Evolutionary conservation across 352 stramenopile species (phyloP).

Genomic region (Peronospora belbahrii): DNA sequence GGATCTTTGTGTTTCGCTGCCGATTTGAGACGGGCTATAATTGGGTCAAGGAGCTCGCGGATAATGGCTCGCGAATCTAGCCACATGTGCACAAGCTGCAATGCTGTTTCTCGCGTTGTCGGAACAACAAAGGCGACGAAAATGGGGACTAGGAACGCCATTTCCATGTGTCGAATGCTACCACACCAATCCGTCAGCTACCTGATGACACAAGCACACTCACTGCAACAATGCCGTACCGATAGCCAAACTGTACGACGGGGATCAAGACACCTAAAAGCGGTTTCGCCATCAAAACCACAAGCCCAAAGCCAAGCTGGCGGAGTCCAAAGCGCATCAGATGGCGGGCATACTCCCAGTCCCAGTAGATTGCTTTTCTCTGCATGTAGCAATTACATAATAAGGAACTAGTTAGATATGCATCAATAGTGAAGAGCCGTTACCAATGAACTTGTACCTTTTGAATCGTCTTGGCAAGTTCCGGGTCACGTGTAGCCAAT

Average conservation of each 20-base stretch:
- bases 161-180: conserved; percentile 65
- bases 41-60: conserved; percentile 61
- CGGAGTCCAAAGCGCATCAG: conserved; percentile 35
- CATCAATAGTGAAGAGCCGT: too few species aligned
- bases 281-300: conserved; percentile 40
- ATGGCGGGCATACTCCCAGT: conserved; percentile 63
- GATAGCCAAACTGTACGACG: conserved; percentile 51
- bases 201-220: not conserved
- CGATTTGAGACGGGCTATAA: conserved; percentile 57
- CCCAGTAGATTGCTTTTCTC: conserved; percentile 63
- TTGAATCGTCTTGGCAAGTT: conserved; percentile 34
- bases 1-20: conserved; percentile 23
- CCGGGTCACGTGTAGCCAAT: conserved; percentile 31
- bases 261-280: conserved; percentile 46
- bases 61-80: conserved; percentile 55
- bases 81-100: conserved; percentile 54
- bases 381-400: conserved; percentile 10
- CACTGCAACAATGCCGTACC: conserved; percentile 18
- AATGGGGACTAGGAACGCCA: conserved; percentile 48
- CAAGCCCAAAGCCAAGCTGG: conserved; percentile 45
- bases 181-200: conserved; percentile 3
- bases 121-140: conserved; percentile 48
- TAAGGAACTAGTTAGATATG: too few species aligned
- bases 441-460: conserved; percentile 13
- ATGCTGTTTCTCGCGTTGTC: conserved; percentile 28